Percentiles rank a stretch among this genome's conserved stretches.
phyloP scores from a whole-genome alignment of 192 early-diverging fungal genomes.

The Mortierella alpina region DNA sequence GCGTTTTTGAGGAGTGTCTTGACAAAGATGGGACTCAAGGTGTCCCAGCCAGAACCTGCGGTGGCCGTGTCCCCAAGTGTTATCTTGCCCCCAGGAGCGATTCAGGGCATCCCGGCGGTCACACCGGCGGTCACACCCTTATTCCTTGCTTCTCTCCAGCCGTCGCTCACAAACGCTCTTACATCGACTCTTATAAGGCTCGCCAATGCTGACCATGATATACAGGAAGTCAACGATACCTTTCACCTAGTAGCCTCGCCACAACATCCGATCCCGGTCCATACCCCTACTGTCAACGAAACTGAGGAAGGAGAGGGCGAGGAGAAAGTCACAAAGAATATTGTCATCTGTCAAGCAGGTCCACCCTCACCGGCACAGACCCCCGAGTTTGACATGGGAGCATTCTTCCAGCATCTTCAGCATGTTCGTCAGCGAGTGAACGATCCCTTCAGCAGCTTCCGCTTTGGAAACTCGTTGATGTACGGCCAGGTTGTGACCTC shows the following conservation, averaged over 20 bases:
- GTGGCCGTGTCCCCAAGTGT: slow-evolving; percentile 12
- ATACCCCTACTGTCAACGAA: slow-evolving; percentile 19
- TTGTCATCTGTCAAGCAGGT: slow-evolving; percentile 55
- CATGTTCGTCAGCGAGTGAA: slow-evolving; percentile 53
- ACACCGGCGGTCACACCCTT: slow-evolving; percentile 29
- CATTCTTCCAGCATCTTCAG: slow-evolving; percentile 62
- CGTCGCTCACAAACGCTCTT: slow-evolving; percentile 24
- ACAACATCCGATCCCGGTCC: slow-evolving; percentile 24
- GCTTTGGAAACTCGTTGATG: slow-evolving; percentile 79
- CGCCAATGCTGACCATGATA: slow-evolving; percentile 17
- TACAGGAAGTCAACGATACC: slow-evolving; percentile 50
- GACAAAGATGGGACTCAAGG: slow-evolving; percentile 71
- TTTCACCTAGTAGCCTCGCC: slow-evolving; percentile 42
- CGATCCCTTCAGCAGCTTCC: slow-evolving; percentile 39
- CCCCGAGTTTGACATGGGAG: slow-evolving; percentile 69
- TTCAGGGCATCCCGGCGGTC: slow-evolving; percentile 18
- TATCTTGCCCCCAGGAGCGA: slow-evolving; percentile 27
- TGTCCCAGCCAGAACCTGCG: slow-evolving; percentile 28
- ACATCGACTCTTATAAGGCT: slow-evolving; percentile 8
- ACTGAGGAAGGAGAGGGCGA: slow-evolving; percentile 22
- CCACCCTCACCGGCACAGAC: slow-evolving; percentile 60
- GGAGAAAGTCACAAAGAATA: slow-evolving; percentile 51
- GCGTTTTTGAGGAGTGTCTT: slow-evolving; percentile 69
- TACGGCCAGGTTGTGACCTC: slow-evolving; percentile 83
- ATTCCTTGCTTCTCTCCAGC: slow-evolving; percentile 35